These are phyloP conservation scores for Aspergillus cristatus DNA, from an alignment of 495 filamentous ascomycete genomes.

Conservation along the genomic window DNA sequence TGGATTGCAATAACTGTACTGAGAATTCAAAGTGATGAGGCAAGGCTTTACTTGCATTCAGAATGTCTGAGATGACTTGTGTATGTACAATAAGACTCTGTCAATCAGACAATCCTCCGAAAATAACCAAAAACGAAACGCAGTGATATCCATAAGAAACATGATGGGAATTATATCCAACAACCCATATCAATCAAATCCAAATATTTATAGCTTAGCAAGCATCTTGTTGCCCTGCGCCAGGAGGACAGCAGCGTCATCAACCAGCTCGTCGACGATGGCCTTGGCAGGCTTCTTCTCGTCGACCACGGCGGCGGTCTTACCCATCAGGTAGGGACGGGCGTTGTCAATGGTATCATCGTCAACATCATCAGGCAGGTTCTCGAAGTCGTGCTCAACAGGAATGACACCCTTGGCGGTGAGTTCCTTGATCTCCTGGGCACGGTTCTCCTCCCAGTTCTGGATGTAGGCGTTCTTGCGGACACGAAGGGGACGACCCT, in stretches of 20 bases:
- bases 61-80: no score
- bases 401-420: slow-evolving; percentile 83
- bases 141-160: no score
- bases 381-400: slow-evolving; percentile 90
- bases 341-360: slow-evolving; percentile 85
- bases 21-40: no score
- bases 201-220: slow-evolving; percentile 58
- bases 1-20: no score
- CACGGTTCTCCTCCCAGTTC: slow-evolving; percentile 92
- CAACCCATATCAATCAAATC: slow-evolving; percentile 1
- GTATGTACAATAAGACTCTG: no score
- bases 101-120: no score
- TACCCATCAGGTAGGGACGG: slow-evolving; percentile 90
- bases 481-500: slow-evolving; percentile 86
- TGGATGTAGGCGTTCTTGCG: slow-evolving; percentile 85
- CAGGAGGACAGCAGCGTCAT: slow-evolving; percentile 65
- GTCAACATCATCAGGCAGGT: slow-evolving; percentile 58
- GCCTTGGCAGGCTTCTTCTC: slow-evolving; percentile 88
- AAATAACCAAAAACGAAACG: no score
- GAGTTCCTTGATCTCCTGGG: slow-evolving; percentile 81
- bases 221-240: slow-evolving; percentile 57
- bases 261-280: slow-evolving; percentile 89
- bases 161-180: not conserved
- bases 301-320: slow-evolving; percentile 87
- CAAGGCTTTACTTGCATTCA: no score